Base-by-base conservation (phyloP, 1,284 basidiomycete genomes). In the Vanrija humicola region DNA sequence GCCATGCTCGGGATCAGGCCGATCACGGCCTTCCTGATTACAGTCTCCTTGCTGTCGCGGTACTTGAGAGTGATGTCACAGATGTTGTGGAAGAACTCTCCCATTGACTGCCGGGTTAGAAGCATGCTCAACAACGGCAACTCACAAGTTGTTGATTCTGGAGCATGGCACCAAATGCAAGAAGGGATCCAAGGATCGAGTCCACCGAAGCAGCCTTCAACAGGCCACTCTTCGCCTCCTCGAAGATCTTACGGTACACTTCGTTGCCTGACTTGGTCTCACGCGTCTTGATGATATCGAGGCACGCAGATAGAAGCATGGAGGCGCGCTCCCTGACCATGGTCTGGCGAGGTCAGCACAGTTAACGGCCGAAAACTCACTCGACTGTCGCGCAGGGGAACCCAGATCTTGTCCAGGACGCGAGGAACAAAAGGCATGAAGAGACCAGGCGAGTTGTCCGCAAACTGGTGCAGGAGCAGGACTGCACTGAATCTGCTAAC, bases 1-100 rank as follows among this genome's bases (percentile, higher is more conserved):
- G 93, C 93, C 65, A 97, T 84, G 7, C 88, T 89, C 0, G 94
- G 93, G 46, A 97, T 93, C 65, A 97, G 83, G 1, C 89, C 88
- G 67, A 97, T 93, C 58, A 97, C 92, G 77, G 91, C 90, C 76
- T 90, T 89, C 52, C 91, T 85, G 55, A 98, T 88, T 34, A 90
- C 83, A 19, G 83, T 79, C 67, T 98, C 94, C 62, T 90, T 83
- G 72, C 90, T 88, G n/a, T 87, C 84, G 71, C 87, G 87, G 79
- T 92, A 93, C 43, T 85, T 84, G 45, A 98, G 81, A 49, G 98
- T 92, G 63, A 90, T 87, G 62, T 98, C 94, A 60, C 92, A 92
- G 9, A 90, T 88, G 62, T 90, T 86, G 46, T 88, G 78, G 69
- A 93, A 97, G 47, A 86, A 88, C 60, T 95, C 89, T 64, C 85